Conservation (phyloP, 176 grass and related monocot genomes). For the Oryza officinalis region DNA sequence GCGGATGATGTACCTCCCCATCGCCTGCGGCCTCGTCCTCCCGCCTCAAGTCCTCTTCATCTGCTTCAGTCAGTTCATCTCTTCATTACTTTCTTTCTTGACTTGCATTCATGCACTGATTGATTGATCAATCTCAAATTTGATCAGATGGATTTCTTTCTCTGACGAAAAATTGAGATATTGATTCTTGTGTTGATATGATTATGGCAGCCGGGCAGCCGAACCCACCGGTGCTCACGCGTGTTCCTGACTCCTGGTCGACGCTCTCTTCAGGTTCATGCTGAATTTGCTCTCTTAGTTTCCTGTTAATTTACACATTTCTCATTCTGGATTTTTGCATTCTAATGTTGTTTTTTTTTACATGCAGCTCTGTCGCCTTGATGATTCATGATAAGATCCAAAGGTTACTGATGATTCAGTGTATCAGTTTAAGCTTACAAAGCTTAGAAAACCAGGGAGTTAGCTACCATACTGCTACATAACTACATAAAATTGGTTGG, state of each 20-base stretch:
- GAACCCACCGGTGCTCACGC: constrained; percentile 10
- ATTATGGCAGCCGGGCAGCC: constrained; percentile 26
- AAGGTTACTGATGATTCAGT: background rate
- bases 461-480: constrained; percentile 11
- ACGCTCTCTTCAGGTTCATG: background rate
- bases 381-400: background rate
- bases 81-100: constrained; percentile 14
- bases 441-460: background rate
- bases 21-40: constrained; percentile 51
- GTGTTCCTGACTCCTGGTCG: constrained; percentile 20
- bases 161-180: background rate
- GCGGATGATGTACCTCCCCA: constrained; percentile 52
- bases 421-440: background rate
- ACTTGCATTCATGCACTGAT: background rate
- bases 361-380: constrained; percentile 27
- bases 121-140: too few species aligned
- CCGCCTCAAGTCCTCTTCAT: constrained; percentile 47
- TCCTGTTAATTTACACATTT: background rate
- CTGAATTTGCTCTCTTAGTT: background rate
- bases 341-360: background rate
- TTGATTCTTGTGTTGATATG: background rate
- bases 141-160: background rate
- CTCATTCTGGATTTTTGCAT: background rate
- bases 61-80: constrained; percentile 32
- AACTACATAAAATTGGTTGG: background rate